A percentile compares a stretch with the other conserved stretches of the same genome.
Evolutionary conservation across 805 yeast species (phyloP).

Genomic region (Candida pseudoglaebosa): DNA sequence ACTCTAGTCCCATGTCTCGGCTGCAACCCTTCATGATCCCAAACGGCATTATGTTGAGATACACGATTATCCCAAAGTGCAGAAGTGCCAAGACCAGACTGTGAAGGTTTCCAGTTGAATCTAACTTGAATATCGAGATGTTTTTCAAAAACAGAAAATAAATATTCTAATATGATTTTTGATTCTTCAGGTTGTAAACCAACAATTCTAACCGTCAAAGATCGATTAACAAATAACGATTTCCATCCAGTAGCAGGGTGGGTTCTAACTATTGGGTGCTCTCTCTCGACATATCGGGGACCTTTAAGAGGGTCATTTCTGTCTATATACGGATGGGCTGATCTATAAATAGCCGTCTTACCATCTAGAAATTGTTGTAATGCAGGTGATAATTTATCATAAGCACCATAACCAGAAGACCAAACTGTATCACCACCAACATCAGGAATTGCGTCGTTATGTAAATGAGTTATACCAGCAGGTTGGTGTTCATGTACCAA

Average conservation of each 20-base stretch:
- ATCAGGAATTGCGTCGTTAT: conserved; percentile 36
- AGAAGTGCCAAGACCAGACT: conserved; percentile 42
- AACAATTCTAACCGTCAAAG: conserved; percentile 47
- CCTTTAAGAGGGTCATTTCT: conserved; percentile 45
- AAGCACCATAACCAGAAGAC: conserved; percentile 57
- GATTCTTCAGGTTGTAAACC: conserved; percentile 52
- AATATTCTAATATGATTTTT: conserved; percentile 42
- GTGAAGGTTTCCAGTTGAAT: conserved; percentile 44
- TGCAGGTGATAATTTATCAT: conserved; percentile 51
- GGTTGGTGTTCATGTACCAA: conserved; percentile 34
- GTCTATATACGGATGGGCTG: conserved; percentile 41
- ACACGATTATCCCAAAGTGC: conserved; percentile 62
- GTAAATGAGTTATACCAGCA: conserved; percentile 37
- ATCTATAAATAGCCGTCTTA: conserved; percentile 40
- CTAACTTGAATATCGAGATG: conserved; percentile 55
- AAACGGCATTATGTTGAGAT: conserved; percentile 51
- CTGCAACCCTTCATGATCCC: conserved; percentile 44
- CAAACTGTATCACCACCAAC: conserved; percentile 58
- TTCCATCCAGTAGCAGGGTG: conserved; percentile 67
- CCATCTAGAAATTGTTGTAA: conserved; percentile 51
- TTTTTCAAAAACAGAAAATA: conserved; percentile 44
- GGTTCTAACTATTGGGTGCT: conserved; percentile 59
- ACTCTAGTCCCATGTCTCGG: conserved; percentile 52
- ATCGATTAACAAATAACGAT: conserved; percentile 50
- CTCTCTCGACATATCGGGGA: conserved; percentile 48